Evolutionary conservation across 2,329 filamentous ascomycete genomes (phyloP).

Genomic region (Xylariaceae sp.): DNA sequence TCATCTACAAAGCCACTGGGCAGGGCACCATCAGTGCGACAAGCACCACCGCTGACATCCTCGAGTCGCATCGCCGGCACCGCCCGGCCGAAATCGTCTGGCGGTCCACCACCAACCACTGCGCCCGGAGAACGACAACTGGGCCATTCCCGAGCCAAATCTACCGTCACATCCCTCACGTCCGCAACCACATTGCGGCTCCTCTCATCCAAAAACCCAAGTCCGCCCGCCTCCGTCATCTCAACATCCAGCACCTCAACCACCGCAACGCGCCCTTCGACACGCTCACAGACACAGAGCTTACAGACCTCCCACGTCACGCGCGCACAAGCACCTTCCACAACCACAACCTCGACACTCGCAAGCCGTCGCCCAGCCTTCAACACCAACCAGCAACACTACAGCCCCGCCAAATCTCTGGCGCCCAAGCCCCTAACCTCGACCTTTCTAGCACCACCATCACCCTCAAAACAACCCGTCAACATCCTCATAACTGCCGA

Average conservation of each 20-base stretch:
- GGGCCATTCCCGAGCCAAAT: conserved; percentile 40
- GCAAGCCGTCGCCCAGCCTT: conserved; percentile 46
- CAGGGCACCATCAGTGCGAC: conserved; percentile 27
- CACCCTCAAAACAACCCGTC: conserved; percentile 59
- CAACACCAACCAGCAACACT: conserved; percentile 64
- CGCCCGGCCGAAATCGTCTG: conserved; percentile 25
- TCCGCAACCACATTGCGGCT: conserved; percentile 40
- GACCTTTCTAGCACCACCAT: conserved; percentile 56
- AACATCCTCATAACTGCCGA: conserved; percentile 60
- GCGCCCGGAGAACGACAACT: conserved; percentile 14
- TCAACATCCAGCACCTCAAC: conserved; percentile 20
- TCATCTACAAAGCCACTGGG: conserved; percentile 24
- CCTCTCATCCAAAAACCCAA: conserved; percentile 28
- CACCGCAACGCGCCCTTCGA: conserved; percentile 16
- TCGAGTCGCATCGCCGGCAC: conserved; percentile 13
- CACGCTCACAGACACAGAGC: too few relatives aligned
- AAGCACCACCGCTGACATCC: conserved; percentile 19
- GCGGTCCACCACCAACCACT: conserved; percentile 14
- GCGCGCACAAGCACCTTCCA: conserved; percentile 16
- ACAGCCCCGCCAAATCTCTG: conserved; percentile 60
- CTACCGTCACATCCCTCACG: conserved; percentile 39
- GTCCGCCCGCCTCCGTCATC: conserved; percentile 20
- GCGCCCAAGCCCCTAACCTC: conserved; percentile 62
- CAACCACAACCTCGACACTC: conserved; percentile 24
- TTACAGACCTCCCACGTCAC: background rate